A percentile compares a stretch with the other conserved stretches of the same genome.
These are phyloP conservation scores for Hordeum marinum DNA, from an alignment of 176 grass and related monocot genomes.

Conservation along the genomic window DNA sequence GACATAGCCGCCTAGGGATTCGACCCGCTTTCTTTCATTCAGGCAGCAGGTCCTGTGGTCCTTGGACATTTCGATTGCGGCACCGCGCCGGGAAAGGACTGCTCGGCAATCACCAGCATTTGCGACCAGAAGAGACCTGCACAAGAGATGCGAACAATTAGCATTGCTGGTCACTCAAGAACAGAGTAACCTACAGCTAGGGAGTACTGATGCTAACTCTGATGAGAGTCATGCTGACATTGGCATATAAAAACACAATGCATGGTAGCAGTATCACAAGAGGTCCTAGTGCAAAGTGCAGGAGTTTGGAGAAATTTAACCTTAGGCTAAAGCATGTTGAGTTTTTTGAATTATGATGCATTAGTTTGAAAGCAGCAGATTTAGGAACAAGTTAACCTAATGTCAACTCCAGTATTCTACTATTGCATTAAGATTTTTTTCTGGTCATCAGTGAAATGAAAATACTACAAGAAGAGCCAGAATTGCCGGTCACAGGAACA, in stretches of 20 bases:
- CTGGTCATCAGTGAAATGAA: not conserved
- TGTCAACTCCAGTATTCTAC: not conserved
- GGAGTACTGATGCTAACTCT: not conserved
- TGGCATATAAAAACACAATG: not conserved
- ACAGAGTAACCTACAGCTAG: not conserved
- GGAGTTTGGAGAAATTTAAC: not conserved
- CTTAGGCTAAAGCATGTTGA: not conserved
- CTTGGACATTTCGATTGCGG: conserved; percentile 70
- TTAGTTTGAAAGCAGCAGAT: not conserved
- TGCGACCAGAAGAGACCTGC: conserved; percentile 83
- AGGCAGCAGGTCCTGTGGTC: conserved; percentile 74
- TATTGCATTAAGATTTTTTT: not conserved
- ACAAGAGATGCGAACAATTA: not conserved
- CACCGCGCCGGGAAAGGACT: conserved; percentile 64
- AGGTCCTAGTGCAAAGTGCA: not conserved
- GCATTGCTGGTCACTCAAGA: not conserved
- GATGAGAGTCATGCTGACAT: not conserved
- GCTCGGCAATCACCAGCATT: conserved; percentile 96
- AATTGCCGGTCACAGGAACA: not conserved
- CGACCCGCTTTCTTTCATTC: conserved; percentile 48
- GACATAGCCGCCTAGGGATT: conserved; percentile 76
- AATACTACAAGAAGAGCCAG: not conserved
- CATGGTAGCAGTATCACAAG: not conserved
- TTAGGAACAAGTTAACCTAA: not conserved
- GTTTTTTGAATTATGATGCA: not conserved